Evolutionary conservation across 208 protist genomes (phyloP), one percentile per base, ranked within the genome.

Genomic region (Wallacemonas collosoma): DNA sequence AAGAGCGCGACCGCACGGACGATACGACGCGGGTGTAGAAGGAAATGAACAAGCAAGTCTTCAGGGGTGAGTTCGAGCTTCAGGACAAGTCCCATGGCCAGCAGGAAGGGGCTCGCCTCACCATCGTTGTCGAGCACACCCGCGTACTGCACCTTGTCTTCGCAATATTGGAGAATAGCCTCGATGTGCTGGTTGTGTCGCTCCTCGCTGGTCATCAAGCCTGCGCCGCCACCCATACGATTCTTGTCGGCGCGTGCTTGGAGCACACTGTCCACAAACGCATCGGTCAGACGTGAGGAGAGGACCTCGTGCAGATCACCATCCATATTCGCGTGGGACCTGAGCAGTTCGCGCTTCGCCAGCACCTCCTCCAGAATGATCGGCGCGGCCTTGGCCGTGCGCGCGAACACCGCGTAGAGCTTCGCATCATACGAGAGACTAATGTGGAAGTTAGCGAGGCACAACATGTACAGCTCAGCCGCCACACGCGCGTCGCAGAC

Each of bases 401-500:
- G 60, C 36, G 75, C 65, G 38, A 77, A 82, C 56, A 81, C 81
- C 26, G 74, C 72, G 26, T 82, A 66, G 67, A 94, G 62, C 4
- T 81, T 80, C 69, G 82, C 90, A 47, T 62, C 43, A 60, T 87
- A 41, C 1, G 81, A 66, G 9, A 94, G 71, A 2, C 88, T 81
- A 51, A 92, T 80, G 63, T 73, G 76, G 17, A 70, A 73, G 73
- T 87, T 90, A 55, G 72, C 83, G 17, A 94, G 76, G 26, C 78
- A 74, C 61, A 94, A 73, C 71, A 83, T 70, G 75, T 87, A 86
- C 62, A 96, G 44, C 85, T 94, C 82, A 44, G 77, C 83, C 44
- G 88, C 91, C 5, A 82, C 80, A 50, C 91, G 81, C 6, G 86
- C 88, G 73, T 94, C 91, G 3, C 79, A 89, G n/a, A 96, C 62